Conservation (phyloP, 257 asterid genomes). For the Fraxinus pennsylvanica region DNA sequence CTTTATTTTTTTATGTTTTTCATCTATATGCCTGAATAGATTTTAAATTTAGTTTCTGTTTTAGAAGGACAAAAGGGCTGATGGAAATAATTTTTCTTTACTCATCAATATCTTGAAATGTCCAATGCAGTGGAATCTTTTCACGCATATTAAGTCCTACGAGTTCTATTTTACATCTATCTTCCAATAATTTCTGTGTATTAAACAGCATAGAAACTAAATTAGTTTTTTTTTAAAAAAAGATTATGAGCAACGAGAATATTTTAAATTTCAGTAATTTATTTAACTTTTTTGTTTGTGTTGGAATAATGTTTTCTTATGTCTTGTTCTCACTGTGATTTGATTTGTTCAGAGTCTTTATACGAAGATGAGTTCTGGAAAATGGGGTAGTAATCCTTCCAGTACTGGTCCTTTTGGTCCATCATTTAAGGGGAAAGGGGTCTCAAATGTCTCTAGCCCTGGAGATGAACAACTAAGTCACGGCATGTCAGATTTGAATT, state of each 20-base stretch:
- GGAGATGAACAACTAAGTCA: constrained; percentile 35
- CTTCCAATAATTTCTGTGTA: not conserved
- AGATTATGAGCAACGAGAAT: not conserved
- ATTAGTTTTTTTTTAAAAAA: not conserved
- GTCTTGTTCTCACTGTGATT: constrained; percentile 20
- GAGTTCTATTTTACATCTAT: not conserved
- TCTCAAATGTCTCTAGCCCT: constrained; percentile 28
- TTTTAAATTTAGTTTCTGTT: not conserved
- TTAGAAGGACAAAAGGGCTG: not conserved
- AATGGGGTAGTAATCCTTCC: constrained; percentile 25
- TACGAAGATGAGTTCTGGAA: constrained; percentile 50
- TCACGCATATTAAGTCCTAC: not conserved
- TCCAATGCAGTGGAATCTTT: not conserved
- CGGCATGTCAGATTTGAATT: constrained; percentile 40
- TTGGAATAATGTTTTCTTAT: not conserved
- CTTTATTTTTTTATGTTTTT: not conserved
- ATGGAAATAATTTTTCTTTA: not conserved
- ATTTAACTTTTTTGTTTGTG: not conserved
- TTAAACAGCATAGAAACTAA: not conserved
- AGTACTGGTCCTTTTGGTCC: constrained; percentile 27
- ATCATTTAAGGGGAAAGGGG: constrained; percentile 32
- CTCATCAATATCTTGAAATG: not conserved
- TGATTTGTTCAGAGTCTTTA: constrained; percentile 22
- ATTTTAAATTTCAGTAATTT: not conserved
- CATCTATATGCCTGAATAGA: not conserved